Evolutionary conservation across 805 yeast species (phyloP).

Genomic region (Candida taoyuanica): DNA sequence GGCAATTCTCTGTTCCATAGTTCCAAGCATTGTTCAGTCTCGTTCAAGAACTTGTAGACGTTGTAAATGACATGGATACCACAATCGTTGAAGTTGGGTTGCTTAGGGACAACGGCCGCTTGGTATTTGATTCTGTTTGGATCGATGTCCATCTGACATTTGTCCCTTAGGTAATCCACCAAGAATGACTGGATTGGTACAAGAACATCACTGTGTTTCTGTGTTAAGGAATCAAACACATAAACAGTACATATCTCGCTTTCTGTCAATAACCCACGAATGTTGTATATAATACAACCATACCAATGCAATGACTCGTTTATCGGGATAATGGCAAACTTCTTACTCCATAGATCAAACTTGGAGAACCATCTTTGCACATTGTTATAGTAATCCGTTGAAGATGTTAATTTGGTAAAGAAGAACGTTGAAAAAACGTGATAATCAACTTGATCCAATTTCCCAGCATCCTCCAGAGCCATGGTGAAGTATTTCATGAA

Average conservation of each 20-base stretch:
- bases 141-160: slow-evolving; percentile 43
- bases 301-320: slow-evolving; percentile 86
- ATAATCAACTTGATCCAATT: slow-evolving; percentile 35
- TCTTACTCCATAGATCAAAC: slow-evolving; percentile 53
- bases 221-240: slow-evolving; percentile 74
- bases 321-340: slow-evolving; percentile 71
- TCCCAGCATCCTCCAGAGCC: slow-evolving; percentile 22
- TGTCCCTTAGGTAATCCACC: slow-evolving; percentile 65
- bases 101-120: slow-evolving; percentile 67
- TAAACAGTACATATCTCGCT: slow-evolving; percentile 26
- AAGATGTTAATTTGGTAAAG: slow-evolving; percentile 55
- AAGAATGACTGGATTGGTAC: slow-evolving; percentile 55
- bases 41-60: slow-evolving; percentile 50
- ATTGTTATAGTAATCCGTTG: slow-evolving; percentile 48
- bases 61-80: slow-evolving; percentile 88
- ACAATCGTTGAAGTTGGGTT: slow-evolving; percentile 88
- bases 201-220: slow-evolving; percentile 47
- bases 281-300: slow-evolving; percentile 65
- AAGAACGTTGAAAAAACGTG: slow-evolving; percentile 80
- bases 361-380: slow-evolving; percentile 77
- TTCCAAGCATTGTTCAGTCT: slow-evolving; percentile 43
- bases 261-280: slow-evolving; percentile 27
- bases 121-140: slow-evolving; percentile 43
- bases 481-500: slow-evolving; percentile 60
- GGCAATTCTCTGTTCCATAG: slow-evolving; percentile 38